A percentile compares a stretch with the other conserved stretches of the same genome.
phyloP scores from a whole-genome alignment of 1,284 basidiomycete genomes.

The Trichosporon sp. region DNA sequence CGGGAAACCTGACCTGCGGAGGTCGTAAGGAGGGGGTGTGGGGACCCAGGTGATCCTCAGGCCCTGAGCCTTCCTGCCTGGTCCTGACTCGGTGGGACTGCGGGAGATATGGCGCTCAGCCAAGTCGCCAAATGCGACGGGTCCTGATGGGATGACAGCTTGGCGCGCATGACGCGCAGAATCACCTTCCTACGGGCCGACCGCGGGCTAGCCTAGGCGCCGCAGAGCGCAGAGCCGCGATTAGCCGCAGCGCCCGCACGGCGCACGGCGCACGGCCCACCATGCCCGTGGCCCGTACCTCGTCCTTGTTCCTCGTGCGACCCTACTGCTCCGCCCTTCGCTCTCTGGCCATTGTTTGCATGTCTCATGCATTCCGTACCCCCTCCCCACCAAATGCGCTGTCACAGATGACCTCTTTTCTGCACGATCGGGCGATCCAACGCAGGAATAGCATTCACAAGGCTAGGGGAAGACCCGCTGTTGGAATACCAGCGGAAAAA shows the following conservation, averaged over 20 bases:
- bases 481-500: neutral
- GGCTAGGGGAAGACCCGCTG: neutral
- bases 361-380: neutral
- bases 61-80: neutral
- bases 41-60: constrained; percentile 1
- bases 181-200: neutral
- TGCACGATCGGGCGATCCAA: neutral
- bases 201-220: neutral
- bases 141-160: neutral
- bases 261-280: neutral
- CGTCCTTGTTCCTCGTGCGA: neutral
- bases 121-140: neutral
- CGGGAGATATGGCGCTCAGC: neutral
- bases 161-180: neutral
- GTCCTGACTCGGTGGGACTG: neutral
- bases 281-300: neutral
- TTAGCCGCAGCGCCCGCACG: neutral
- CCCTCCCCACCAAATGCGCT: neutral
- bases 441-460: neutral
- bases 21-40: neutral
- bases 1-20: neutral
- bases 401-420: neutral
- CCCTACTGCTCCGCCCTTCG: neutral
- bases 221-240: neutral
- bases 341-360: neutral